Conservation (phyloP, 257 asterid species). For the Nicotiana tomentosiformis region DNA sequence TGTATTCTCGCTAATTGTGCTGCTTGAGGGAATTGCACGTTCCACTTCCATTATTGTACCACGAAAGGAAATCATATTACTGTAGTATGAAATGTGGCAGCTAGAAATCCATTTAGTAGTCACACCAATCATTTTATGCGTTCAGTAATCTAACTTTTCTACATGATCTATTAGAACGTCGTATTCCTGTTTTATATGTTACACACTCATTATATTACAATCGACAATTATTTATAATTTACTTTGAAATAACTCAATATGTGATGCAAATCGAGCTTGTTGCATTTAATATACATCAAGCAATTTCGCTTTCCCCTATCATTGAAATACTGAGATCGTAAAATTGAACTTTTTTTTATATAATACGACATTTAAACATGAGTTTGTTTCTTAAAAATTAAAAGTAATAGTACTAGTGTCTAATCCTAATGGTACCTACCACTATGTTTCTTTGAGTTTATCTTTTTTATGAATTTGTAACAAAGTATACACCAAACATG, state of each 20-base stretch:
- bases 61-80: not conserved
- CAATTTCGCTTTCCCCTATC: not conserved
- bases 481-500: no score
- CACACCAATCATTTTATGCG: not conserved
- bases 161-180: not conserved
- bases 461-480: no score
- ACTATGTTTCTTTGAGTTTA: no score
- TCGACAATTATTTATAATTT: not conserved
- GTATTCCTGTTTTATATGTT: not conserved
- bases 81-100: not conserved
- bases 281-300: not conserved
- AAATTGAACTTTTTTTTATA: no score
- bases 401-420: no score
- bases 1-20: not conserved
- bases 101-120: not conserved
- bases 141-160: not conserved
- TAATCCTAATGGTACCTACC: no score
- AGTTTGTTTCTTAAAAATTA: no score
- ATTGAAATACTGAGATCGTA: no score
- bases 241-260: not conserved
- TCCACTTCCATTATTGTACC: not conserved
- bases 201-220: not conserved
- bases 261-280: not conserved
- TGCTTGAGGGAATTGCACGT: not conserved
- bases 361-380: no score